Evolutionary conservation across 169 alveolate genomes (phyloP), one percentile per base, ranked within the genome.

Genomic region (Plasmodium knowlesi): DNA sequence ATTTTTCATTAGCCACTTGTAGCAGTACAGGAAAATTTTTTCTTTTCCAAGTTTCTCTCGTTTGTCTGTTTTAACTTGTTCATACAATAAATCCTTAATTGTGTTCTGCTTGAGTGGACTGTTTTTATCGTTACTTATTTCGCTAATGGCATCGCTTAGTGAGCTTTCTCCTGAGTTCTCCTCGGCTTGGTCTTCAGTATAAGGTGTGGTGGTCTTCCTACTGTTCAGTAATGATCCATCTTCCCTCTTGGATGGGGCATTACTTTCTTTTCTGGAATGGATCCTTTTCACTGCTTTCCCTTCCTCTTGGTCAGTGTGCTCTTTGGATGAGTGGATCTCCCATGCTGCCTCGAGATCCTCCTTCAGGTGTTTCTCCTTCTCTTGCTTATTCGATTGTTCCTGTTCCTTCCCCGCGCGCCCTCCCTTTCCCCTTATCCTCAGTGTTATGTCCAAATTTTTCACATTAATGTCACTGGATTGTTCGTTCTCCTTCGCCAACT

Each of bases 401-500:
- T 76, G 22, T 16, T 50, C 22, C 8, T 50, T 5, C 57, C 34
- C 43, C 54, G 0, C 10, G 6, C 6, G 25, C 22, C 10, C 30
- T 0, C 32, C 57, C 10, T 32, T 22, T 80, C 53, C 82, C 71
- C 43, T 89, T 79, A 89, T 89, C 10, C 41, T 30, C 32, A 89
- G 73, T 30, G 22, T 78, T 79, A 89, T 79, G 61, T 89, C 72
- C 82, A 89, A 32, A 6, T 89, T 30, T 37, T 89, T 89, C 50
- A 89, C 43, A 39, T 61, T 41, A 8, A 89, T 28, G 25, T 79
- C 32, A 41, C 82, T 37, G 14, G 16, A 50, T 53, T 61, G n/a
- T 61, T 89, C 90, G 39, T 39, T 89, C 37, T 89, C 89, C 72
- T 67, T 89, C 25, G 94, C 94, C n/a, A 67, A 1, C 32, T 78